These are phyloP conservation scores for Erodium trifolium DNA, from an alignment of 441 rosid species.

Conservation along the genomic window DNA sequence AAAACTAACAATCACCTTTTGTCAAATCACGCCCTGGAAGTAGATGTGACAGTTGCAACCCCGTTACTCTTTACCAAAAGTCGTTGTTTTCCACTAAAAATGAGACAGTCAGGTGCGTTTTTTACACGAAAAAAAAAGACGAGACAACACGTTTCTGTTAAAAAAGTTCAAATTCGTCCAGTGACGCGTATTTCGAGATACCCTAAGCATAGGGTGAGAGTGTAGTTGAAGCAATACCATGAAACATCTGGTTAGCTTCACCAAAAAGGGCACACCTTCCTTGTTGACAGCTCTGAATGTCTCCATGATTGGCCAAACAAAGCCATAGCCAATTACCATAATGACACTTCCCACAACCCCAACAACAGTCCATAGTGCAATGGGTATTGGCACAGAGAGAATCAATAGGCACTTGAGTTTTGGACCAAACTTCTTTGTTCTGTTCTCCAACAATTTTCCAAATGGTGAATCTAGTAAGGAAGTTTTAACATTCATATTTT, in stretches of 20 bases:
- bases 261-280: background rate
- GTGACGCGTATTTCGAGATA: too few relatives aligned
- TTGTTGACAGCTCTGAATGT: conserved; percentile 2
- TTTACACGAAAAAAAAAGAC: too few relatives aligned
- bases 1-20: too few relatives aligned
- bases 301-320: conserved; percentile 3
- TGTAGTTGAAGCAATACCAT: background rate
- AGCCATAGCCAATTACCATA: background rate
- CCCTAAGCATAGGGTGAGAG: too few relatives aligned
- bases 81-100: too few relatives aligned
- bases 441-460: background rate
- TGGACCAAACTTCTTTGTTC: conserved; percentile 4
- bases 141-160: too few relatives aligned
- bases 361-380: conserved; percentile 1
- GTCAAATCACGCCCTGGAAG: too few relatives aligned
- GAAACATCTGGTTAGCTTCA: background rate
- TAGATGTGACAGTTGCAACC: too few relatives aligned
- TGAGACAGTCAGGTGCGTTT: too few relatives aligned
- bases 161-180: too few relatives aligned
- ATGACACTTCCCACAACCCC: background rate
- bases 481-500: background rate
- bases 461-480: too few relatives aligned
- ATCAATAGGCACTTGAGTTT: background rate
- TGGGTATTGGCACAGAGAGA: conserved; percentile 1
- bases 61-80: too few relatives aligned